Evolutionary conservation across 345 rosid genomes (phyloP).

Genomic region (Pistacia atlantica): DNA sequence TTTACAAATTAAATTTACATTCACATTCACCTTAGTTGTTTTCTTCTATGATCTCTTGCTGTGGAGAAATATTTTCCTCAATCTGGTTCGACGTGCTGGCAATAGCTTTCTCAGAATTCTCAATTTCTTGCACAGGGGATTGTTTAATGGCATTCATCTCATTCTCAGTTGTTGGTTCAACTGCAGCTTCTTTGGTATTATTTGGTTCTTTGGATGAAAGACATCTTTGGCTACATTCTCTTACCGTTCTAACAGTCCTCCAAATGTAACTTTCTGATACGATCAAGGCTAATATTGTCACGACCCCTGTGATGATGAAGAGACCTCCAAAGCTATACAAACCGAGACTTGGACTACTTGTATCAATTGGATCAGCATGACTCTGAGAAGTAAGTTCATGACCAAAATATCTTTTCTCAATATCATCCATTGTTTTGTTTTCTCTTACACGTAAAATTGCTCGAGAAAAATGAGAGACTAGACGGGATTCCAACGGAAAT

Average conservation of each 20-base stretch:
- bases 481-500: constrained; percentile 18
- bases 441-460: constrained; percentile 22
- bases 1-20: too few species aligned
- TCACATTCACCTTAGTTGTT: too few species aligned
- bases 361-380: not conserved
- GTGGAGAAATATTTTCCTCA: too few species aligned
- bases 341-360: constrained; percentile 11
- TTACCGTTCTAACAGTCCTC: not conserved
- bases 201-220: too few species aligned
- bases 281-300: constrained; percentile 19
- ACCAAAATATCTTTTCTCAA: constrained; percentile 15
- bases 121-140: too few species aligned
- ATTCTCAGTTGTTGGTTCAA: too few species aligned
- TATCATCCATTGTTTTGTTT: not conserved
- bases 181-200: too few species aligned
- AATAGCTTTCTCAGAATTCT: too few species aligned
- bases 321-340: constrained; percentile 31
- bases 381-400: not conserved
- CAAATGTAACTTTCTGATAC: not conserved
- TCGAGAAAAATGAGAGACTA: constrained; percentile 23
- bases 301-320: constrained; percentile 24
- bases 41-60: too few species aligned
- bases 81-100: too few species aligned
- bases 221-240: too few species aligned
- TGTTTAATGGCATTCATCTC: too few species aligned